Evolutionary conservation across 345 rosid species (phyloP), one percentile per base, ranked within the genome.

Genomic region (Bruguiera gymnorhiza): DNA sequence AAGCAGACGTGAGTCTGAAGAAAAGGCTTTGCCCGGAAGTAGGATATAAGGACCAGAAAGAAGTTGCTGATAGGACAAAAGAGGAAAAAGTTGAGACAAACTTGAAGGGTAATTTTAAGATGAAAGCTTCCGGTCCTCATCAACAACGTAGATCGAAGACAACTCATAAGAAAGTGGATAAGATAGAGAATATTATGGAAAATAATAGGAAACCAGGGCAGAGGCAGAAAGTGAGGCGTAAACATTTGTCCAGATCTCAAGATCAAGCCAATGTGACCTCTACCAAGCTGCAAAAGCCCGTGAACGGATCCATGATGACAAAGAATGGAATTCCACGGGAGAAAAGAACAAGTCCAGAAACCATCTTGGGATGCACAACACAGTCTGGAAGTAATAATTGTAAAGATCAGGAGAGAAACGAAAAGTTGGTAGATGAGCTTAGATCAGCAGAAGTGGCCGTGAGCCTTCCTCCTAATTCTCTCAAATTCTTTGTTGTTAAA

Each of bases 61-160:
- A 73, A 56, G 69, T 36, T 58, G 76, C 26, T 23, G 31, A 23
- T 9, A 83, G 67, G 70, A 52, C 51, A 24, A 86, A 80, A 67
- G 80, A 81, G 73, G 80, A 73, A 65, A 79, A 77, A 72, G 74
- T 58, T 48, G 79, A 73, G 62, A 76, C 56, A n/a, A 77, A 75
- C 69, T 30, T 66, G 53, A 82, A 63, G 73, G 60, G 69, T 66
- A 65, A 79, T 1, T 72, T 67, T 70, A 87, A 79, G 70, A 34
- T 3, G 68, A 83, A 78, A 82, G 73, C 65, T 64, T 24, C 60
- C 1, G 72, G 31, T 54, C 63, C 50, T 68, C 69, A 67, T 51
- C 78, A 80, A 37, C 81, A 60, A 3, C 60, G n/a, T 29, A 78
- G 60, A 71, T 77, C 73, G 19, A 85, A 74, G 48, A 74, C 43